A percentile compares a stretch with the other conserved stretches of the same genome.
These are phyloP conservation scores for Sphaerobolus stellatus DNA, from an alignment of 1,284 basidiomycete genomes.

Conservation along the genomic window DNA sequence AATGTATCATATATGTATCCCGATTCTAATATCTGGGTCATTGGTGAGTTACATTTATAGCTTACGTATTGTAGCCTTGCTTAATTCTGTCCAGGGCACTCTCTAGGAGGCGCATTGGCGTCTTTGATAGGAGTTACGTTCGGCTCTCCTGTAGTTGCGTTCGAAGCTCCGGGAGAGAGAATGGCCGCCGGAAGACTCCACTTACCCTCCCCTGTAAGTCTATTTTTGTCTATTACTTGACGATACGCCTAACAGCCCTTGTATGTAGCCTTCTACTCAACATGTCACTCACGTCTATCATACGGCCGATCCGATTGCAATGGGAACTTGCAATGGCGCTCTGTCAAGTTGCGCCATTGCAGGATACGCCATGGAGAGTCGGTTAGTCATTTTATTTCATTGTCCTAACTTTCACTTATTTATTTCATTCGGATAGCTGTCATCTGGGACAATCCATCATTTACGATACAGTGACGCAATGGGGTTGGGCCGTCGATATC, in stretches of 20 bases:
- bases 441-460: slow-evolving; percentile 69
- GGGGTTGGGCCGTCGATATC: slow-evolving; percentile 85
- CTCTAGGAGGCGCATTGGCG: slow-evolving; percentile 78
- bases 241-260: background rate
- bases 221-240: background rate
- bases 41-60: slow-evolving; percentile 66
- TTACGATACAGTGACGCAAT: slow-evolving; percentile 83
- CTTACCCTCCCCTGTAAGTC: slow-evolving; percentile 74
- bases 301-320: slow-evolving; percentile 83
- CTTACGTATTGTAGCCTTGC: background rate
- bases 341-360: slow-evolving; percentile 69
- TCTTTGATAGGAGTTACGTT: slow-evolving; percentile 90
- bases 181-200: slow-evolving; percentile 86
- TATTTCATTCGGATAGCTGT: slow-evolving; percentile 63
- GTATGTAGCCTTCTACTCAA: slow-evolving; percentile 59
- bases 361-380: slow-evolving; percentile 78
- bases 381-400: slow-evolving; percentile 38
- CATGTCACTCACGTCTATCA: slow-evolving; percentile 84
- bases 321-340: slow-evolving; percentile 80
- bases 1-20: slow-evolving; percentile 95
- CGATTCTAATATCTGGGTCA: slow-evolving; percentile 88
- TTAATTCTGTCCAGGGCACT: slow-evolving; percentile 19
- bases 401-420: slow-evolving; percentile 51
- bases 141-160: slow-evolving; percentile 86
- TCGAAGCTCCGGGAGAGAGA: slow-evolving; percentile 90